Evolutionary conservation across 306 rosid species (phyloP).

Genomic region (Casuarina glauca): DNA sequence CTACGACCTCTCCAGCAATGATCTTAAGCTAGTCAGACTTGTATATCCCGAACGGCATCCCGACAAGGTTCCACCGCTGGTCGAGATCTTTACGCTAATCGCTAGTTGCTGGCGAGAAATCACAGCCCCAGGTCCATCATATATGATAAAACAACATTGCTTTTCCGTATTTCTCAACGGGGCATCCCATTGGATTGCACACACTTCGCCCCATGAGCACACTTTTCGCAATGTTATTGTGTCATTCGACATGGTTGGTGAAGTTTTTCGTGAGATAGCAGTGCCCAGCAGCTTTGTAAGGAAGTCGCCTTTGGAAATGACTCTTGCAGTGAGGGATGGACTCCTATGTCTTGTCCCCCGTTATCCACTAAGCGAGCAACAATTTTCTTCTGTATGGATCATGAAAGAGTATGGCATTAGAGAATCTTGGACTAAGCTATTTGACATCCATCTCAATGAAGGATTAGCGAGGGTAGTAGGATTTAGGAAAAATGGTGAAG

Average conservation of each 20-base stretch:
- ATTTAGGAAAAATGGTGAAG: neutral
- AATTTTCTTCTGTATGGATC: constrained; percentile 7
- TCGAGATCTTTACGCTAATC: constrained; percentile 1
- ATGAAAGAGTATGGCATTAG: constrained; percentile 17
- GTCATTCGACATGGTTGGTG: constrained; percentile 1
- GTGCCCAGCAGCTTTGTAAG: constrained; percentile 2
- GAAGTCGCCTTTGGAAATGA: neutral
- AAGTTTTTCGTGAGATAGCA: constrained; percentile 1
- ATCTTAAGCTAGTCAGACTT: constrained; percentile 3
- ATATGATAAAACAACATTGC: neutral
- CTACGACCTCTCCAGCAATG: neutral
- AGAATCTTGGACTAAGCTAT: constrained; percentile 17
- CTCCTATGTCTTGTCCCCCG: neutral
- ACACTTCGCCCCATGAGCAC: too few relatives aligned
- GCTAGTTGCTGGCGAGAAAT: constrained; percentile 10
- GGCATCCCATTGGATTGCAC: constrained; percentile 15
- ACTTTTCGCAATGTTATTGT: neutral
- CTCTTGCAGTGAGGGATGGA: neutral
- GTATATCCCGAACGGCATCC: neutral
- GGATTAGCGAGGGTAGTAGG: neutral
- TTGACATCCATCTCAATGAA: neutral
- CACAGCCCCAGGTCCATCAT: neutral
- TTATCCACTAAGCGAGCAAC: neutral
- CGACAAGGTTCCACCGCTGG: neutral
- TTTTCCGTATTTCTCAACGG: constrained; percentile 8